Base-by-base conservation (phyloP, 2,329 filamentous ascomycete genomes). In the Ceratocystis cubensis region DNA sequence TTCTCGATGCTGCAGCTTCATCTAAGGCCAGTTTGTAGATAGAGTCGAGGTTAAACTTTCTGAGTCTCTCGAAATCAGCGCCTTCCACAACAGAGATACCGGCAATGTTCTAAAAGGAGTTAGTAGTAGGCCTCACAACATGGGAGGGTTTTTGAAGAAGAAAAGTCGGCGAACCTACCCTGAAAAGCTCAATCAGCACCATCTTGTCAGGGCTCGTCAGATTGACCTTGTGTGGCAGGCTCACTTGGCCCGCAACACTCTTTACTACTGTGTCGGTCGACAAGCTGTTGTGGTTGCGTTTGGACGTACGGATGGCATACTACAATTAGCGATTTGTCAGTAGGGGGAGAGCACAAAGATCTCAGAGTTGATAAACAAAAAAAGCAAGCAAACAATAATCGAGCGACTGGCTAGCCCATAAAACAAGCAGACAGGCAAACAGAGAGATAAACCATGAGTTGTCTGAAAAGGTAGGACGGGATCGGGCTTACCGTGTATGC, bases 251-350 rank as follows among this genome's bases (percentile, higher is more conserved):
- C 3, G 88, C 89, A 69, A 93, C 81, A 69, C 82, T 83, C 71
- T 87, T 84, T 74, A 94, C 93, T 62, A 93, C 80, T 20, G 78
- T 78, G 69, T 86, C 83, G 67, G 88, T 82, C 70, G 83, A 87
- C 69, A 93, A 79, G 2, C 80, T 80, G 70, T 80, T 86, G 75
- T 92, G 86, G 72, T 88, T 89, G 66, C 89, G 85, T 69, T 90
- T 84, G 15, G 84, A 88, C n/a, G 87, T 84, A 57, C 89, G 84
- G 70, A 95, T 92, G n/a, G 89, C 89, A 75, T 91, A 94, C 89
- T 93, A 69, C 10, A 41, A n/a, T 10, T 20, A 7, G 28, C 13
- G 8, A 5, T 1, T 41, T 50, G 61, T 69, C 53, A 67, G 57
- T 30, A 66, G 13, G 37, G 10, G 37, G 13, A 15, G 10, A 5